phyloP scores from a whole-genome alignment of 192 early-diverging fungal species.

The Coemansia sp. region DNA sequence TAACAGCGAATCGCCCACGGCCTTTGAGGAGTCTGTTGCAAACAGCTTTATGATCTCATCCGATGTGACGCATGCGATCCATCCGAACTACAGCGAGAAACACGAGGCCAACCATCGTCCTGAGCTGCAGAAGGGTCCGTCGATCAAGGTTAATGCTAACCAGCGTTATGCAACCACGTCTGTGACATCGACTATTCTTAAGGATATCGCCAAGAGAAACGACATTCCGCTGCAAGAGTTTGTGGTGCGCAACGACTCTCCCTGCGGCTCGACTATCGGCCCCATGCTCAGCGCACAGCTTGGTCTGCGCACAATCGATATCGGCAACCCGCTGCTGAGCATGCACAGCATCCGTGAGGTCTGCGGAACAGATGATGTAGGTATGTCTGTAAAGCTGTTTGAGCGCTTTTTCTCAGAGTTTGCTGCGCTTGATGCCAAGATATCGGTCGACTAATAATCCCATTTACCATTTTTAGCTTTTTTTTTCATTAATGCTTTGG shows the following conservation, averaged over 20 bases:
- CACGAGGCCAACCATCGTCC: constrained; percentile 95
- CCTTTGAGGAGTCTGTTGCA: constrained; percentile 85
- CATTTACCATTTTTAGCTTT: neutral
- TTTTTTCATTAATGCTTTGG: neutral
- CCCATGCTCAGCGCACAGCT: constrained; percentile 94
- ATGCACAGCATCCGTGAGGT: constrained; percentile 98
- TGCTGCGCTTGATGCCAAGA: constrained; percentile 51
- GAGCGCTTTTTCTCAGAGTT: constrained; percentile 59
- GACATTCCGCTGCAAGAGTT: constrained; percentile 87
- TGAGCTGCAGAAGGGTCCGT: constrained; percentile 88
- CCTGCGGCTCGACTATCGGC: constrained; percentile 97
- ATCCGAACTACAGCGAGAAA: constrained; percentile 90
- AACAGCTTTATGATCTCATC: constrained; percentile 87
- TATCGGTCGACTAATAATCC: constrained; percentile 42
- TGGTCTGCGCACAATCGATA: constrained; percentile 94
- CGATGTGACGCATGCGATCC: constrained; percentile 91
- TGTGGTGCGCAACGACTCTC: constrained; percentile 89
- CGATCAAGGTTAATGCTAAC: constrained; percentile 97
- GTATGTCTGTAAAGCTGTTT: constrained; percentile 82
- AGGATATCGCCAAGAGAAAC: constrained; percentile 76
- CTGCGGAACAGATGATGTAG: constrained; percentile 86
- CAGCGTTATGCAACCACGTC: constrained; percentile 85
- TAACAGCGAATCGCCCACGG: constrained; percentile 39
- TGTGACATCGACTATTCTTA: constrained; percentile 70
- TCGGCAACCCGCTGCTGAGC: constrained; percentile 92